Percentiles rank a stretch among this genome's conserved stretches.
Evolutionary conservation across 1,139 yeast species (phyloP).

Genomic region (Debaryomyces nepalensis): DNA sequence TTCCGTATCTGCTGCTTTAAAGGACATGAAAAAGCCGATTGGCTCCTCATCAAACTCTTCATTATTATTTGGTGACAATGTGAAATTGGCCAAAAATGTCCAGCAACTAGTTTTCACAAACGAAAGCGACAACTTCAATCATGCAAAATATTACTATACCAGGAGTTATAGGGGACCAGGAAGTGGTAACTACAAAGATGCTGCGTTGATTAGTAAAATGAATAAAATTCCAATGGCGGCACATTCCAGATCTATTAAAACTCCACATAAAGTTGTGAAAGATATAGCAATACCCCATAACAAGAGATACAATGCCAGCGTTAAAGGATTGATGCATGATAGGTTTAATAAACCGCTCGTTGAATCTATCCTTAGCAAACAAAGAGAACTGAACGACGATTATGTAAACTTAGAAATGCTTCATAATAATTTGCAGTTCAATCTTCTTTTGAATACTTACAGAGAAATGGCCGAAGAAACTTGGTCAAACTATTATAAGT

Average conservation of each 20-base stretch:
- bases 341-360: slow-evolving; percentile 38
- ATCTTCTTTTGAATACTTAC: slow-evolving; percentile 45
- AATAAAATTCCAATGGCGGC: slow-evolving; percentile 34
- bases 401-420: slow-evolving; percentile 48
- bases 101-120: slow-evolving; percentile 42
- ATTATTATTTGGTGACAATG: slow-evolving; percentile 28
- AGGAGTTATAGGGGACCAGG: slow-evolving; percentile 52
- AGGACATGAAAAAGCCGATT: slow-evolving; percentile 21
- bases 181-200: slow-evolving; percentile 53
- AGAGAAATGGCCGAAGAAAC: slow-evolving; percentile 46
- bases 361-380: slow-evolving; percentile 34
- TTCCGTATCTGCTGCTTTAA: slow-evolving; percentile 13
- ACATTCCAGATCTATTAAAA: slow-evolving; percentile 21
- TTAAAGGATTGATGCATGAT: slow-evolving; percentile 48
- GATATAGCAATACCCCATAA: slow-evolving; percentile 20
- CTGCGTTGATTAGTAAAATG: slow-evolving; percentile 46
- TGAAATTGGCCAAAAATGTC: slow-evolving; percentile 39
- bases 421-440: slow-evolving; percentile 49
- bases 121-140: slow-evolving; percentile 41
- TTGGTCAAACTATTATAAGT: slow-evolving; percentile 45
- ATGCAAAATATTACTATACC: slow-evolving; percentile 45
- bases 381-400: slow-evolving; percentile 42
- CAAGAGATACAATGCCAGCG: slow-evolving; percentile 30
- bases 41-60: slow-evolving; percentile 28
- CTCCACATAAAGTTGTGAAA: slow-evolving; percentile 23